Conservation (phyloP, 148 eudicot species). For the Limonium bicolor region DNA sequence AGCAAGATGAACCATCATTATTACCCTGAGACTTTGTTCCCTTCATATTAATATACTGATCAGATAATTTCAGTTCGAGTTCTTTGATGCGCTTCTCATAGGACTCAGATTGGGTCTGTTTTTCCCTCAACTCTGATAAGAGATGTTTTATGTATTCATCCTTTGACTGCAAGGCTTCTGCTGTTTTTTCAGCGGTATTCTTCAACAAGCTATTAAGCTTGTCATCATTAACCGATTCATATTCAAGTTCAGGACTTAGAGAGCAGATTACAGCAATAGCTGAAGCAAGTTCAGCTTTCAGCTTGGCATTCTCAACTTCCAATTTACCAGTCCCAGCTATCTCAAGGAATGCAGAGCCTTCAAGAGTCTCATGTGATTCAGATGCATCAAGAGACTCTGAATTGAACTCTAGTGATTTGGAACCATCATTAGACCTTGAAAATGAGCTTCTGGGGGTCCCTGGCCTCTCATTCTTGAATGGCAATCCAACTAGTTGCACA, state of each 20-base stretch:
- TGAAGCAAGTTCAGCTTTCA: constrained; percentile 94
- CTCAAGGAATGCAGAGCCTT: constrained; percentile 55
- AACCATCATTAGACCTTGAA: constrained; percentile 33
- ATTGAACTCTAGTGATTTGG: constrained; percentile 26
- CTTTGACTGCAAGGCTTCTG: constrained; percentile 70
- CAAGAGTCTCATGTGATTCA: constrained; percentile 33
- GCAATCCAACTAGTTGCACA: constrained; percentile 48
- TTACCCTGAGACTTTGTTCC: constrained; percentile 19
- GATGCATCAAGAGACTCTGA: constrained; percentile 20
- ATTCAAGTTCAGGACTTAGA: constrained; percentile 37
- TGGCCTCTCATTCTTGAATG: constrained; percentile 44
- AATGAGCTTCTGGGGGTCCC: constrained; percentile 35
- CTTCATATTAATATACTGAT: constrained; percentile 38
- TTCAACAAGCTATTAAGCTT: constrained; percentile 42
- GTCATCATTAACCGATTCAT: constrained; percentile 46
- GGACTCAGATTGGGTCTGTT: constrained; percentile 67
- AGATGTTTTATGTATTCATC: constrained; percentile 80
- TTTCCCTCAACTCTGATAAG: constrained; percentile 40
- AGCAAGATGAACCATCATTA: constrained; percentile 22
- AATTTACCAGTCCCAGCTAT: constrained; percentile 86
- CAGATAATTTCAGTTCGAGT: constrained; percentile 64
- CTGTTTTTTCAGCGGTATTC: constrained; percentile 68
- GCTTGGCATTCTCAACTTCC: constrained; percentile 92
- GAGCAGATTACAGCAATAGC: constrained; percentile 73
- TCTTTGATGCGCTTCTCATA: constrained; percentile 85